Percentiles rank a stretch among this genome's conserved stretches.
These are phyloP conservation scores for Alternaria ethzedia DNA, from an alignment of 2,329 filamentous ascomycete species.

Conservation along the genomic window DNA sequence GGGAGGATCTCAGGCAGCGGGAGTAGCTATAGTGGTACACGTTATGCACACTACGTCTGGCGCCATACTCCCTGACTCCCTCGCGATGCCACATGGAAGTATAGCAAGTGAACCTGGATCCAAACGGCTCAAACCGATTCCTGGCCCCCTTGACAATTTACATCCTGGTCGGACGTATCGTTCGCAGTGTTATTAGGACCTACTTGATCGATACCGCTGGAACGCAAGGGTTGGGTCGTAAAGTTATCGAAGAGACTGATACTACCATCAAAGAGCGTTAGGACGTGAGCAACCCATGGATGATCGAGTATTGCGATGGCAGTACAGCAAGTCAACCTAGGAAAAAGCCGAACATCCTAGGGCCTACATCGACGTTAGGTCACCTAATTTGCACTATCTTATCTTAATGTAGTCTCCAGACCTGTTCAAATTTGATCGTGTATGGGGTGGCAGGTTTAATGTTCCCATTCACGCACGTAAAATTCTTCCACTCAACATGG, in stretches of 20 bases:
- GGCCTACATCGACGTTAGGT: too few relatives aligned
- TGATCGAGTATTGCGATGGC: background rate
- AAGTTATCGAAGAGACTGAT: background rate
- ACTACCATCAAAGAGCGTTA: background rate
- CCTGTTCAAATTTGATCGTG: too few relatives aligned
- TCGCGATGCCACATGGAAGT: background rate
- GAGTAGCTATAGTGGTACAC: background rate
- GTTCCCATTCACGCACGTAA: background rate
- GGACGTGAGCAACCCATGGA: accelerated
- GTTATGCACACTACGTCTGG: background rate
- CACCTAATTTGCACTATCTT: too few relatives aligned
- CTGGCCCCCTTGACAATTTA: background rate
- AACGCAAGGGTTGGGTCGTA: background rate
- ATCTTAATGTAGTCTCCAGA: too few relatives aligned
- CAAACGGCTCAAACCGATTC: background rate
- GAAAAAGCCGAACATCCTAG: too few relatives aligned
- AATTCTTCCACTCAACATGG: background rate
- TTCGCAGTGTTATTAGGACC: background rate
- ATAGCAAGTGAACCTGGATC: background rate
- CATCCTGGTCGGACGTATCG: accelerated
- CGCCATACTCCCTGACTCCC: background rate
- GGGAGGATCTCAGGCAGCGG: background rate
- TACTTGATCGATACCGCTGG: background rate
- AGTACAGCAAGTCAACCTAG: too few relatives aligned
- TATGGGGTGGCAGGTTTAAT: too few relatives aligned